A percentile compares a stretch with the other conserved stretches of the same genome.
phyloP scores from a whole-genome alignment of 768 basidiomycete genomes.

The Tylopilus sp. region DNA sequence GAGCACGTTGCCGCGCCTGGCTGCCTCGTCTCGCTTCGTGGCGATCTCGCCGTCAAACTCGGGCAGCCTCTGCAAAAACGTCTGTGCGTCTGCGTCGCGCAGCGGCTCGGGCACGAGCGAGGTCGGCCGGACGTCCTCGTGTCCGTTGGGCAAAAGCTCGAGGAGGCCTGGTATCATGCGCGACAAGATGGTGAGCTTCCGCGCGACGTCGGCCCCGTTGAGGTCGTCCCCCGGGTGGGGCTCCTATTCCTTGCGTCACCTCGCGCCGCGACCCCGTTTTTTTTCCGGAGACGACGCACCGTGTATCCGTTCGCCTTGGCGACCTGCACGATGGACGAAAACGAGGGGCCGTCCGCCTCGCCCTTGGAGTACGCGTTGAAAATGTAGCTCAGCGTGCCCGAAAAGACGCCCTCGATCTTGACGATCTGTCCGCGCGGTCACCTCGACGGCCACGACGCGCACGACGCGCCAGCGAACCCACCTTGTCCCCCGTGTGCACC shows the following conservation, averaged over 20 bases:
- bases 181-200: constrained; percentile 94
- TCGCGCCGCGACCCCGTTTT: neutral
- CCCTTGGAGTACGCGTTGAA: constrained; percentile 93
- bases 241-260: constrained; percentile 57
- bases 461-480: constrained; percentile 26
- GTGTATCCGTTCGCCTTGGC: constrained; percentile 96
- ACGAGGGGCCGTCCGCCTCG: constrained; percentile 62
- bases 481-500: constrained; percentile 89
- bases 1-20: constrained; percentile 76
- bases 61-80: constrained; percentile 76
- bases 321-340: constrained; percentile 84
- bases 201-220: constrained; percentile 94
- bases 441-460: neutral
- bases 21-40: constrained; percentile 72
- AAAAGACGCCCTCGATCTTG: constrained; percentile 97
- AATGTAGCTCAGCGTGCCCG: constrained; percentile 97
- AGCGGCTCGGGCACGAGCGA: constrained; percentile 84
- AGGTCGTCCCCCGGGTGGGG: constrained; percentile 97
- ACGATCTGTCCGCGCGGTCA: constrained; percentile 45
- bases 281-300: constrained; percentile 43
- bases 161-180: constrained; percentile 60
- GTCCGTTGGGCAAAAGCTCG: constrained; percentile 67
- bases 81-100: constrained; percentile 69
- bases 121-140: constrained; percentile 71
- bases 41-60: constrained; percentile 82